These are phyloP conservation scores for Darksidea phi DNA, from an alignment of 495 filamentous ascomycete species.

Conservation along the genomic window DNA sequence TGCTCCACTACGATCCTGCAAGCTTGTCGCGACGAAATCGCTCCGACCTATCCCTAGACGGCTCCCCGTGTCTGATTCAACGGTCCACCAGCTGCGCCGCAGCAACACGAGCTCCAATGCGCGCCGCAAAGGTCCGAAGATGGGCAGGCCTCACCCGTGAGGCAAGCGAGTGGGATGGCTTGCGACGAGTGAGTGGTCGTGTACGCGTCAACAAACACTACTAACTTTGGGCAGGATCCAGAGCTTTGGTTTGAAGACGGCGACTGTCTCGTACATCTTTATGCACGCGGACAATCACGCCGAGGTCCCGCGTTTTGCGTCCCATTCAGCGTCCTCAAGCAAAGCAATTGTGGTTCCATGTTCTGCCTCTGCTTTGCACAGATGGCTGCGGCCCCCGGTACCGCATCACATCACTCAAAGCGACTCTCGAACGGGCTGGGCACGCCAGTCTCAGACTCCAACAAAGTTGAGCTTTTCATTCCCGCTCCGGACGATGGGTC, in stretches of 20 bases:
- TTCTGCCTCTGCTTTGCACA: constrained; percentile 51
- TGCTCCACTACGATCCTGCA: no score
- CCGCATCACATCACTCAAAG: constrained; percentile 3
- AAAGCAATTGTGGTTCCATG: constrained; percentile 54
- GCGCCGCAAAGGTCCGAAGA: constrained; percentile 40
- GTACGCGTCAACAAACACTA: neutral
- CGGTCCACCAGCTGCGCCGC: constrained; percentile 16
- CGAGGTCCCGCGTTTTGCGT: constrained; percentile 62
- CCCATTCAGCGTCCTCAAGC: constrained; percentile 50
- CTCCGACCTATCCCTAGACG: neutral
- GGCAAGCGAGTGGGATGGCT: constrained; percentile 53
- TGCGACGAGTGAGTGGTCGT: constrained; percentile 50
- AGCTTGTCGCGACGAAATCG: neutral
- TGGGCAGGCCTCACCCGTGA: constrained; percentile 58
- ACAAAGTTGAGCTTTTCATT: constrained; percentile 59
- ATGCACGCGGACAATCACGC: constrained; percentile 57
- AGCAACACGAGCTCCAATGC: constrained; percentile 19
- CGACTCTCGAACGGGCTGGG: constrained; percentile 22
- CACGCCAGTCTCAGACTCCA: constrained; percentile 12
- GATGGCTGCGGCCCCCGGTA: constrained; percentile 28
- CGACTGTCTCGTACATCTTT: constrained; percentile 63
- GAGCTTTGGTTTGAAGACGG: constrained; percentile 64
- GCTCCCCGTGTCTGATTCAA: neutral
- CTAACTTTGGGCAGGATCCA: constrained; percentile 50
- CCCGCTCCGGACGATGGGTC: constrained; percentile 54